phyloP scores from a whole-genome alignment of 345 rosid species.

The Raphanus sativus region DNA sequence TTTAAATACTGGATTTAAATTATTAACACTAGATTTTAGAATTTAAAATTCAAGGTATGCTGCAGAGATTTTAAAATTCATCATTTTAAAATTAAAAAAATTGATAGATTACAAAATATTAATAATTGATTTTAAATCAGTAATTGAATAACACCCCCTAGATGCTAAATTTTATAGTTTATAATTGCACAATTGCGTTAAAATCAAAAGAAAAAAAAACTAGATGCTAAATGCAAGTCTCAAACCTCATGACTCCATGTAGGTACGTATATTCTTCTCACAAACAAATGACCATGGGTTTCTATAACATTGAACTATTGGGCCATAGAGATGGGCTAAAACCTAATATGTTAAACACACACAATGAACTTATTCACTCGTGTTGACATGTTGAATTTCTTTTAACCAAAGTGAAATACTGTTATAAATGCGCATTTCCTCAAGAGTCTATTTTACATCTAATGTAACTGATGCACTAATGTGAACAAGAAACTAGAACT shows the following conservation, averaged over 20 bases:
- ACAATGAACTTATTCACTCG: not conserved
- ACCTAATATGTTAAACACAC: not conserved
- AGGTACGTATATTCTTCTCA: not conserved
- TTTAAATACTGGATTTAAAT: too few relatives aligned
- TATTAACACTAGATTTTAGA: too few relatives aligned
- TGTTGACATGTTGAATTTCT: not conserved
- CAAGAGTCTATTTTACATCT: not conserved
- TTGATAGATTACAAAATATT: too few relatives aligned
- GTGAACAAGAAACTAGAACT: not conserved
- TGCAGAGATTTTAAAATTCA: too few relatives aligned
- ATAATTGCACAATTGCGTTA: too few relatives aligned
- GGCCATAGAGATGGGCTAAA: not conserved
- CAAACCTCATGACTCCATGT: not conserved
- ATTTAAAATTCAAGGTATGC: too few relatives aligned
- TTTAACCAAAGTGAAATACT: not conserved
- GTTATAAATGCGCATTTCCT: not conserved
- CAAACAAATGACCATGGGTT: slow-evolving; percentile 9
- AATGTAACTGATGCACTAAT: not conserved
- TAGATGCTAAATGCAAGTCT: not conserved
- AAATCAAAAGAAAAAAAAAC: not conserved
- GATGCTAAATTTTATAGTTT: too few relatives aligned
- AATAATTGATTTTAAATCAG: too few relatives aligned
- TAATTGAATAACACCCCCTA: too few relatives aligned
- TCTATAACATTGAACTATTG: not conserved
- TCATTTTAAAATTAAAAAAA: too few relatives aligned